Base-by-base conservation (phyloP, 208 protist species). In the Angomonas desouzai region DNA sequence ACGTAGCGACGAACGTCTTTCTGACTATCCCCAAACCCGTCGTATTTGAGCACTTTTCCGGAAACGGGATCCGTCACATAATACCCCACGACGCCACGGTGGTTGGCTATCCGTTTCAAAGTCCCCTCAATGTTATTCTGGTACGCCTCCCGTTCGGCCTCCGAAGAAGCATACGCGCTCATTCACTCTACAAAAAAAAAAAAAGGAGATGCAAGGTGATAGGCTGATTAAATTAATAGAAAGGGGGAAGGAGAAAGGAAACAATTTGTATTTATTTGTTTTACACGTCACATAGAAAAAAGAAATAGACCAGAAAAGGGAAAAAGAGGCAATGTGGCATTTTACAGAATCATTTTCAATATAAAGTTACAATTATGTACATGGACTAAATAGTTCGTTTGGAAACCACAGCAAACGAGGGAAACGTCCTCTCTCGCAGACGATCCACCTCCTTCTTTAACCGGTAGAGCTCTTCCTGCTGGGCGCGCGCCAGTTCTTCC, bases 381-480 rank as follows among this genome's bases (percentile, higher is more conserved):
- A 49, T 29, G 22, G 22, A 10, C 34, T 66, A 77, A 16, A 84
- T 64, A 0, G 79, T 87, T 13, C 77, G 82, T 67, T 92, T 94
- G 2, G 86, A 92, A 6, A 97, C 92, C 33, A 94, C 85, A 22
- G 92, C 88, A 74, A 97, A 97, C 13, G 86, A 94, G 4, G 92
- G 92, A 64, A 96, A 97, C 32, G 89, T 95, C 23, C 79, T 72
- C 51, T 93, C 88, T 16, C 88, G 81, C 20, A 97, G 71, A 1
- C 84, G 80, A 55, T 97, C 89, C n/a, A 97, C 72, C 55, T 94
- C 87, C 13, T 56, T 65, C 58, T 94, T 96, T 20, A 97, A 72
- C 18, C 73, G 79, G 23, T 89, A 64, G 0, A 96, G 67, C 56
- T 96, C 90, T 67, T 94, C 84, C 67, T 97, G 86, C 70, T 97